These are phyloP conservation scores for Trichophyton equinum DNA, from an alignment of 2,329 filamentous ascomycete genomes.

Conservation along the genomic window DNA sequence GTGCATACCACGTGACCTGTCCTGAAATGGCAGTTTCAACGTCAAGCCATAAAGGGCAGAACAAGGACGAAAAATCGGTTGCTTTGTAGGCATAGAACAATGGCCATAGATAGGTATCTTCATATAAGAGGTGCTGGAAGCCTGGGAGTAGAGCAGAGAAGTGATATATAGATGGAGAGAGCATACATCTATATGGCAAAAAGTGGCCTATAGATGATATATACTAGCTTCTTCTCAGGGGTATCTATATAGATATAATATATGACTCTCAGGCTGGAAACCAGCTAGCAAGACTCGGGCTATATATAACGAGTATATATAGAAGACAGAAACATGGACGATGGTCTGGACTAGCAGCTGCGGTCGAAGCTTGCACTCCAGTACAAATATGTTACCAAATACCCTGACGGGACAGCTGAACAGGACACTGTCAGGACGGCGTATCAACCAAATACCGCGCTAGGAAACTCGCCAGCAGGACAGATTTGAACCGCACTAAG, in stretches of 20 bases:
- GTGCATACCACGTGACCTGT: neutral
- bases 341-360: neutral
- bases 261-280: no score
- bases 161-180: neutral
- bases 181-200: neutral
- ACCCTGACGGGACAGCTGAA: neutral
- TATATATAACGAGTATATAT: no score
- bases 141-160: neutral
- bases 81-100: neutral
- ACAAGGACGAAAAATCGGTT: neutral
- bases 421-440: neutral
- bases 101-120: neutral
- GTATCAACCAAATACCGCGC: neutral
- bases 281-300: no score
- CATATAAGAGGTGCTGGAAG: neutral
- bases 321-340: neutral
- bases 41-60: neutral
- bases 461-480: neutral
- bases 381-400: neutral
- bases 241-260: no score
- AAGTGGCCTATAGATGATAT: no score
- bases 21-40: slow-evolving; percentile 4
- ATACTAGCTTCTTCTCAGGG: no score
- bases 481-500: neutral
- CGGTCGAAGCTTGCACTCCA: neutral